Percentiles rank a stretch among this genome's conserved stretches.
These are phyloP conservation scores for Ambrosia artemisiifolia DNA, from an alignment of 129 eudicot genomes.

Conservation along the genomic window DNA sequence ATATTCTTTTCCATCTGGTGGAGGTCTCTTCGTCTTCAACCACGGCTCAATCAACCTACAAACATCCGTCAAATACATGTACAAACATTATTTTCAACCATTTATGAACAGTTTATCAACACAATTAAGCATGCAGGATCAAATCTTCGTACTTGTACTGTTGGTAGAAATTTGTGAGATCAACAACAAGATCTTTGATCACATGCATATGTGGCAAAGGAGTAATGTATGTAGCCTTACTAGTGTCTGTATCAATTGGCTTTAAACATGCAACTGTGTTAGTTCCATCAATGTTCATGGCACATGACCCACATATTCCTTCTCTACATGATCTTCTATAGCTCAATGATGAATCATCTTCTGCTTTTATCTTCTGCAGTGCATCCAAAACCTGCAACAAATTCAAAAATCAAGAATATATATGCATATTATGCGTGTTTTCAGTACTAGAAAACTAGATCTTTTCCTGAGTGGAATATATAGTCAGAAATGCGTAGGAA, in stretches of 20 bases:
- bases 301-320: slow-evolving; percentile 91
- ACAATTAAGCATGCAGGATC: not conserved
- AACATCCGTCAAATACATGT: not conserved
- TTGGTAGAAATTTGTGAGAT: slow-evolving; percentile 84
- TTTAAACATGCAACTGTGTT: slow-evolving; percentile 92
- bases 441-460: too few species aligned
- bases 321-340: slow-evolving; percentile 92
- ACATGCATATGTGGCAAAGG: slow-evolving; percentile 91
- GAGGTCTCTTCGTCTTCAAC: slow-evolving; percentile 63
- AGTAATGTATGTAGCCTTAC: slow-evolving; percentile 53
- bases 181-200: slow-evolving; percentile 87
- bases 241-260: slow-evolving; percentile 67
- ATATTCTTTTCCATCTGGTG: slow-evolving; percentile 59
- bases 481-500: too few species aligned
- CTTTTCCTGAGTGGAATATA: too few species aligned
- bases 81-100: not conserved
- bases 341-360: slow-evolving; percentile 67
- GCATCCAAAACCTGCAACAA: slow-evolving; percentile 71
- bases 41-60: slow-evolving; percentile 75
- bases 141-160: slow-evolving; percentile 72
- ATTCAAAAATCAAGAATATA: too few species aligned
- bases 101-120: not conserved
- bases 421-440: not conserved
- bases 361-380: slow-evolving; percentile 73
- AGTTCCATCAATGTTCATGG: slow-evolving; percentile 83